Evolutionary conservation across 2,329 filamentous ascomycete genomes (phyloP), one percentile per base, ranked within the genome.

Genomic region (Diplodia scrobiculata): DNA sequence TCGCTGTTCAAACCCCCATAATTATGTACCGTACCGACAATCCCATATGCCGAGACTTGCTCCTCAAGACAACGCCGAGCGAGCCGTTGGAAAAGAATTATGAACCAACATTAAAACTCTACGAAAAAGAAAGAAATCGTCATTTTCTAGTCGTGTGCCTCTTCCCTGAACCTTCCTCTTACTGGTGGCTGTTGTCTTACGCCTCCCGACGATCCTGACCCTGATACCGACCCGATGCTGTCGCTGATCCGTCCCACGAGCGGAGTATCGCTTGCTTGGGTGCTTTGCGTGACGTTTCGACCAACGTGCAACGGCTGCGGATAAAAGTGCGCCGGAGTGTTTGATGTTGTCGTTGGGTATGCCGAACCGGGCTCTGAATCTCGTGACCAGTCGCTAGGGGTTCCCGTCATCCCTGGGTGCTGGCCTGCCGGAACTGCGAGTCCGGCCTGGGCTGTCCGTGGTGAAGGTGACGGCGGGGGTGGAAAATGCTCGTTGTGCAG

Each of bases 261-360:
- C 55, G 65, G 65, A 38, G 52, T 63, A 11, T 62, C 58, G 45
- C 58, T 62, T 36, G 58, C 38, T 17, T 62, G 38, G 14, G 58
- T 62, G 45, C 45, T 62, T 13, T 62, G 58, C 14, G 58, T 62
- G 1, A 25, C 58, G 21, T 55, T 54, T n/a, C 52, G 34, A 6
- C 47, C 51, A 21, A 68, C 62, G 36, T 68, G 67, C 17, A 71
- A 67, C 21, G 73, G 71, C 63, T 74, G 73, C 3, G 71, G 72
- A 65, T 77, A 77, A 55, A 76, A 77, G 13, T 76, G 75, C 17
- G 75, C 75, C 3, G 75, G 75, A 14, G 75, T 76, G 14, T 69
- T 70, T 10, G 54, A 52, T 6, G 67, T 72, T 55, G 71, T 72
- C 53, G 71, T 71, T 21, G 50, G 53, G 14, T 53, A 51, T 41